Evolutionary conservation across 768 basidiomycete genomes (phyloP), one percentile per base, ranked within the genome.

Genomic region (Leccinum variicolor): DNA sequence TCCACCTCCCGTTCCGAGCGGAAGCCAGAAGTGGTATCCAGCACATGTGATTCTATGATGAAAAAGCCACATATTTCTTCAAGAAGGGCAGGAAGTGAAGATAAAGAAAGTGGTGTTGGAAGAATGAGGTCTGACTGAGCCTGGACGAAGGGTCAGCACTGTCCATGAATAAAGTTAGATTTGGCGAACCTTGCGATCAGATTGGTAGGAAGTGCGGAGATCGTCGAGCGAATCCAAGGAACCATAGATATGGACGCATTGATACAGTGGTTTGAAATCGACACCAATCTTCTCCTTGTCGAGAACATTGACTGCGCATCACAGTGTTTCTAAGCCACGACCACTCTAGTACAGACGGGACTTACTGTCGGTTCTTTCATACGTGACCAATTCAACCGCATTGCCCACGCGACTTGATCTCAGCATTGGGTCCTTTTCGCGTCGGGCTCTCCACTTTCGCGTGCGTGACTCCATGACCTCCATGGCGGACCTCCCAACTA

Each of bases 31-130:
- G 94, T 92, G 0, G 92, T 92, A 62, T 88, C 85, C 7, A 98
- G 81, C 1, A 99, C 94, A 67, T 96, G 88, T 1, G 84, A 87
- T 74, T 99, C 97, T 62, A 98, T 87, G 57, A 99, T 94, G 75
- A 98, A 99, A 74, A 97, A 99, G 0, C 97, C 97, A 36, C 94
- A 89, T 61, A 98, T 91, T 73, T 98, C 93, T 69, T 96, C 90
- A 25, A 92, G 89, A 21, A 98, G 77, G n/a, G 82, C 69, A 1
- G 87, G 79, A 5, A 98, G 81, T 3, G 87, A 81, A 2, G 79
- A 69, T 33, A 93, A 65, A 29, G 85, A 82, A 21, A 92, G 77
- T 0, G 87, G 87, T 26, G 77, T 77, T 1, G 91, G 94, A 28
- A 99, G 83, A 69, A 98, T 97, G 9, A 99, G 83, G 62, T 91